A percentile compares a stretch with the other conserved stretches of the same genome.
Evolutionary conservation across 1,139 yeast genomes (phyloP).

Genomic region (Yamadazyma jaroonii): DNA sequence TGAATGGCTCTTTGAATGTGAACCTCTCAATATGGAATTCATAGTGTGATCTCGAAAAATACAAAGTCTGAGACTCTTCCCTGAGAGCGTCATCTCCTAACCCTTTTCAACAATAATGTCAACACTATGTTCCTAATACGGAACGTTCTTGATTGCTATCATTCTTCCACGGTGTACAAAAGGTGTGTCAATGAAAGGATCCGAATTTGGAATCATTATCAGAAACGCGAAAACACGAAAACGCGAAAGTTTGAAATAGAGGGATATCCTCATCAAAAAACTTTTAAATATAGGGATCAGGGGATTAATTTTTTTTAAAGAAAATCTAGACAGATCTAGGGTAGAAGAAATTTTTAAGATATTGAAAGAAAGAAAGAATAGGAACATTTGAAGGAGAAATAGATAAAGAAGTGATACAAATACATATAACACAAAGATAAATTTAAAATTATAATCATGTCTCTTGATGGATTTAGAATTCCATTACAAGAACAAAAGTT

Average conservation of each 20-base stretch:
- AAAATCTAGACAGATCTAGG: neutral
- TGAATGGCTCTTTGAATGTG: too few relatives aligned
- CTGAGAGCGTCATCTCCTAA: too few relatives aligned
- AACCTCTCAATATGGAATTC: too few relatives aligned
- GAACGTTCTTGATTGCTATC: too few relatives aligned
- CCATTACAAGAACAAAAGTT: slow-evolving; percentile 16
- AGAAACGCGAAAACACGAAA: slow-evolving; percentile 7
- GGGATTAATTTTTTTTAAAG: slow-evolving; percentile 1
- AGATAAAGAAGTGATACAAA: neutral
- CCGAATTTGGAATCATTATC: too few relatives aligned
- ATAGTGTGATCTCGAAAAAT: too few relatives aligned
- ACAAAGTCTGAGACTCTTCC: too few relatives aligned
- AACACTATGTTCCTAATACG: too few relatives aligned
- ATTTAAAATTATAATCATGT: slow-evolving; percentile 2
- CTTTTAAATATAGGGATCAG: slow-evolving; percentile 6
- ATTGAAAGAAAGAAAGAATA: neutral
- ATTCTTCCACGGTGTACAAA: too few relatives aligned
- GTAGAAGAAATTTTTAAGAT: neutral
- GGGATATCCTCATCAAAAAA: slow-evolving; percentile 3
- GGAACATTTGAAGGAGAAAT: too few relatives aligned
- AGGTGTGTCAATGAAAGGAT: too few relatives aligned
- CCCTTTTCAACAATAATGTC: too few relatives aligned
- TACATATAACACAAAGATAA: neutral
- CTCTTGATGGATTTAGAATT: slow-evolving; percentile 16
- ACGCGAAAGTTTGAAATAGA: slow-evolving; percentile 7